These are phyloP conservation scores for Leccinellum albellum DNA, from an alignment of 768 basidiomycete species.

Conservation along the genomic window DNA sequence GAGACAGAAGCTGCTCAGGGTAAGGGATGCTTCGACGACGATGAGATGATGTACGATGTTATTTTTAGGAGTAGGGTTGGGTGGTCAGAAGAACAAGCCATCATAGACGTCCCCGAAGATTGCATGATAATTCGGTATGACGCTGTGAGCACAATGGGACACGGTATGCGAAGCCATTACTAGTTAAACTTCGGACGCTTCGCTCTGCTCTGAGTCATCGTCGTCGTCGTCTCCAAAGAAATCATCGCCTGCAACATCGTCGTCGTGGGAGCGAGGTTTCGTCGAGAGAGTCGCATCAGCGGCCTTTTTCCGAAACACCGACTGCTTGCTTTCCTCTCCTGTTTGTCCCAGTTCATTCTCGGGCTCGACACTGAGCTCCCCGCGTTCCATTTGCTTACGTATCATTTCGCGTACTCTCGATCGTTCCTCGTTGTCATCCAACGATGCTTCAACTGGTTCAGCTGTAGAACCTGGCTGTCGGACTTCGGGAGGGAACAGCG, in stretches of 20 bases:
- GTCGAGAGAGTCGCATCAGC: not conserved
- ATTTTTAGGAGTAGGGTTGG: not conserved
- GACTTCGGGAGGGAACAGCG: conserved; percentile 76
- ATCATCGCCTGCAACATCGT: conserved; percentile 20
- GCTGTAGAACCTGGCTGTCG: conserved; percentile 17
- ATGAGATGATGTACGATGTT: too few relatives aligned
- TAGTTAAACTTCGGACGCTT: conserved; percentile 12
- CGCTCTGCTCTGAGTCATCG: conserved; percentile 15
- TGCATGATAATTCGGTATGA: conserved; percentile 35
- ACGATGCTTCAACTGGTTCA: conserved; percentile 5
- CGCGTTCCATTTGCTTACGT: conserved; percentile 53
- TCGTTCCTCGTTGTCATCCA: conserved; percentile 44
- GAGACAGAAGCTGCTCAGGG: not conserved
- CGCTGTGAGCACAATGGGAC: conserved; percentile 70
- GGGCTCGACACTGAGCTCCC: conserved; percentile 57
- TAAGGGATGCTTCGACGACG: not conserved
- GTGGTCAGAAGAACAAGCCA: not conserved
- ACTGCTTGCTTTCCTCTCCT: conserved; percentile 6
- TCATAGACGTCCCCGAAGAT: not conserved
- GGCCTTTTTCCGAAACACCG: not conserved
- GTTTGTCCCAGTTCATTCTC: conserved; percentile 39
- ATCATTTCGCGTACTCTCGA: conserved; percentile 60
- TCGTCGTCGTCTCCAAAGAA: conserved; percentile 29
- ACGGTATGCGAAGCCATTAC: not conserved
- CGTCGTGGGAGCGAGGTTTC: conserved; percentile 5